A percentile compares a stretch with the other conserved stretches of the same genome.
Conservation (phyloP, 2,329 filamentous ascomycete genomes). For the Aspergillus felis region DNA sequence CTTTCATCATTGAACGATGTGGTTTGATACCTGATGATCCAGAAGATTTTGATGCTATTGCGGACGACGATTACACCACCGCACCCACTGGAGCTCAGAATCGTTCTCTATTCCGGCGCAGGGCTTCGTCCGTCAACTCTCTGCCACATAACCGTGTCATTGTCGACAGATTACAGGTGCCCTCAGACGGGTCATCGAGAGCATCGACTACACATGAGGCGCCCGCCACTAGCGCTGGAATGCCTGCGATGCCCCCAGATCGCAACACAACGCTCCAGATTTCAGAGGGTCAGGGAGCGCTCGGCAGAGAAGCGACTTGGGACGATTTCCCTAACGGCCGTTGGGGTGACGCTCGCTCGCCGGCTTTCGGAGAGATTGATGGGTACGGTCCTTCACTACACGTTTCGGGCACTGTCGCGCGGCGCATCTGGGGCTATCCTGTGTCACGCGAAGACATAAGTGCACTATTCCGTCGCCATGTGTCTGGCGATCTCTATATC, state of each 20-base stretch:
- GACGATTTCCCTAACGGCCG: conserved; percentile 96
- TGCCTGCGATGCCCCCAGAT: conserved; percentile 67
- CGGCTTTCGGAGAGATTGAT: conserved; percentile 93
- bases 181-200: conserved; percentile 31
- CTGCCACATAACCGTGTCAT: conserved; percentile 86
- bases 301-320: conserved; percentile 95
- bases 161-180: conserved; percentile 54
- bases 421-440: conserved; percentile 81
- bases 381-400: conserved; percentile 97
- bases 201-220: conserved; percentile 56
- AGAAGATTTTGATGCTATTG: conserved; percentile 43
- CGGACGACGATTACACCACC: conserved; percentile 30
- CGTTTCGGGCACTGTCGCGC: conserved; percentile 78
- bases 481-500: conserved; percentile 72
- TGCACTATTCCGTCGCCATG: conserved; percentile 72
- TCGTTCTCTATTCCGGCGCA: conserved; percentile 46
- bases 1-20: conserved; percentile 83
- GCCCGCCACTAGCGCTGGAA: conserved; percentile 69
- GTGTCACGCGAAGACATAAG: conserved; percentile 68
- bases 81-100: conserved; percentile 18
- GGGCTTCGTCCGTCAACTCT: conserved; percentile 75
- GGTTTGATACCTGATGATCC: conserved; percentile 68
- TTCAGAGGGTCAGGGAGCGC: conserved; percentile 83
- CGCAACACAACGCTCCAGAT: conserved; percentile 85
- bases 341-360: conserved; percentile 89